phyloP scores from a whole-genome alignment of 192 early-diverging fungal species.

The Geosiphon pyriformis region DNA sequence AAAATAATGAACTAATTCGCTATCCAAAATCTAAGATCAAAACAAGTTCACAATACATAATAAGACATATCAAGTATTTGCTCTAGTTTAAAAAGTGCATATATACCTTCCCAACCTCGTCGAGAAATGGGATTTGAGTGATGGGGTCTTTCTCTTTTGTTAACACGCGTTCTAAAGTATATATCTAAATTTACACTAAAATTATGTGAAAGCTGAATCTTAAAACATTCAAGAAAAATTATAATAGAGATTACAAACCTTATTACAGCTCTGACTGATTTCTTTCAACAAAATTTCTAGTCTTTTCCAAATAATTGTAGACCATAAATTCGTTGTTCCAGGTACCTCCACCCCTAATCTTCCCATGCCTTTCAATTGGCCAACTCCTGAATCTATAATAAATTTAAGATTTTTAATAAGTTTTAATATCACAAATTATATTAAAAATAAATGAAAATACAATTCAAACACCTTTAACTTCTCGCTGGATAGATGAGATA shows the following conservation, averaged over 20 bases:
- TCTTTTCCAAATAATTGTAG: constrained; percentile 44
- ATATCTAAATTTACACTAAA: constrained; percentile 32
- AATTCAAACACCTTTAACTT: constrained; percentile 39
- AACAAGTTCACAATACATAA: background rate
- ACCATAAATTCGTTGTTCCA: constrained; percentile 39
- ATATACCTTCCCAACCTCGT: constrained; percentile 42
- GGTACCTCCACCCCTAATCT: constrained; percentile 45
- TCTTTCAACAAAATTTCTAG: constrained; percentile 49
- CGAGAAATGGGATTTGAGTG: constrained; percentile 45
- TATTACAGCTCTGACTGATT: constrained; percentile 48
- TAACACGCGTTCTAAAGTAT: constrained; percentile 46
- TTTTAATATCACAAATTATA: background rate
- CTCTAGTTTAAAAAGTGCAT: background rate
- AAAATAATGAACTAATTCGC: constrained; percentile 48
- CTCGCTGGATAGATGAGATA: constrained; percentile 44
- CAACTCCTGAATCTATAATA: constrained; percentile 31
- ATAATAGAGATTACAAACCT: constrained; percentile 33
- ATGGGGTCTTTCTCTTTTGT: constrained; percentile 44
- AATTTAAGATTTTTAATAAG: background rate
- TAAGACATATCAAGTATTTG: background rate
- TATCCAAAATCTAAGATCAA: constrained; percentile 36
- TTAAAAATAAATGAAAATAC: background rate
- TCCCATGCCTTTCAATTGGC: constrained; percentile 31
- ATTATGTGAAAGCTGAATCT: background rate
- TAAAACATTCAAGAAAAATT: background rate